Evolutionary conservation across 225 moss, liverwort and hornwort species (phyloP).

Genomic region (Lunularia cruciata): DNA sequence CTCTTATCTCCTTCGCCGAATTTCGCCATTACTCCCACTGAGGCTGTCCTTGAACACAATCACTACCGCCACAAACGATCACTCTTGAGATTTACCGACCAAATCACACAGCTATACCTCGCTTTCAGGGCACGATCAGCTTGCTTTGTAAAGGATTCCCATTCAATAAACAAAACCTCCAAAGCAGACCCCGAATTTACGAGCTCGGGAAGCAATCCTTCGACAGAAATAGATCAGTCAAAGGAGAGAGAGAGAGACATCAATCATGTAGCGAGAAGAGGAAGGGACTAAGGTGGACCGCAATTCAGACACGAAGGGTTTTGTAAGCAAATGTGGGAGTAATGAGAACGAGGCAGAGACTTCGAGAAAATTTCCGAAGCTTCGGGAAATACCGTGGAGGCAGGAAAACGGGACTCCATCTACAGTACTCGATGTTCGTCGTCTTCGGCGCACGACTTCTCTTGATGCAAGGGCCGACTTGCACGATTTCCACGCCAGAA

Average conservation of each 20-base stretch:
- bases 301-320: background rate
- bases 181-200: too few species aligned
- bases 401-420: too few species aligned
- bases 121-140: background rate
- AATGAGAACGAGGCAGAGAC: background rate
- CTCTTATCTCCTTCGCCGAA: conserved; percentile 98
- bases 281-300: background rate
- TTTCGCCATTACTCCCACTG: conserved; percentile 67
- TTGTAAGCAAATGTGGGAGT: background rate
- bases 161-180: too few species aligned
- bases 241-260: background rate
- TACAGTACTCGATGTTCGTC: too few species aligned
- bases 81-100: too few species aligned
- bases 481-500: too few species aligned
- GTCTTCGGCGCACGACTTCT: too few species aligned
- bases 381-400: background rate
- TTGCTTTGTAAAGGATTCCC: background rate
- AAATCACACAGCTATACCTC: background rate
- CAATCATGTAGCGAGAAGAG: background rate
- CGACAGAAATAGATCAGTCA: too few species aligned
- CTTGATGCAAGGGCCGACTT: too few species aligned
- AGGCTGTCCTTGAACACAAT: background rate
- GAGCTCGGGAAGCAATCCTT: too few species aligned
- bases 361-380: conserved; percentile 17
- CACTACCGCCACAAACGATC: too few species aligned